These are phyloP conservation scores for Aspergillus hiratsukae DNA, from an alignment of 2,329 filamentous ascomycete species.

Conservation along the genomic window DNA sequence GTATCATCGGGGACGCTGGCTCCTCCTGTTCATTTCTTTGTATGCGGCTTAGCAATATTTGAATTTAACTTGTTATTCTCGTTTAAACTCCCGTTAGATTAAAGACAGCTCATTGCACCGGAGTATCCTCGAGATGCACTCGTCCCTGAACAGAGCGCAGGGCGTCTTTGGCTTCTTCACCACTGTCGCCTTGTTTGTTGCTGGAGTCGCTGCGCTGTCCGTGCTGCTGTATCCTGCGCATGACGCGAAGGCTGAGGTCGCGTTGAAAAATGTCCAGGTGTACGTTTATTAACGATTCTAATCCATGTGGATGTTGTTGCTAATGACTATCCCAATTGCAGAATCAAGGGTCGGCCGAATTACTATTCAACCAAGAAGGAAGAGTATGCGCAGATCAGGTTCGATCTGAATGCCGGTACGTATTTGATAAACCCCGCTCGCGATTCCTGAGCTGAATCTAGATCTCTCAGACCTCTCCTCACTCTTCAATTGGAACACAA, in stretches of 20 bases:
- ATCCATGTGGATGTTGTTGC: neutral
- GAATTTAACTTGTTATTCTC: neutral
- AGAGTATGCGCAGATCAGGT: conserved; percentile 92
- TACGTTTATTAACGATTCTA: conserved; percentile 42
- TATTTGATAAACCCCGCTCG: neutral
- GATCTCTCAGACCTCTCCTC: conserved; percentile 64
- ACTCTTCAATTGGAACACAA: conserved; percentile 99
- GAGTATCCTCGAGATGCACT: conserved; percentile 65
- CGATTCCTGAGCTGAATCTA: neutral
- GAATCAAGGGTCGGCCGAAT: conserved; percentile 85
- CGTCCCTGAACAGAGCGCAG: conserved; percentile 76
- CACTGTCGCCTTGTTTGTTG: conserved; percentile 80
- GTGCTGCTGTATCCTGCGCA: conserved; percentile 58
- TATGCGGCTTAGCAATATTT: neutral
- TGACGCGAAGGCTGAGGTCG: conserved; percentile 50
- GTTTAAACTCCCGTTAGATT: neutral
- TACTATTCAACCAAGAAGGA: conserved; percentile 92
- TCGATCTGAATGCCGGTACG: conserved; percentile 75
- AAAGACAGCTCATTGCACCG: neutral
- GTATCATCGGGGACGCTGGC: neutral
- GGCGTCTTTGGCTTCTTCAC: conserved; percentile 98
- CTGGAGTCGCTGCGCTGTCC: conserved; percentile 72
- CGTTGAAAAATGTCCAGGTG: conserved; percentile 71
- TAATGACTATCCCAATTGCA: conserved; percentile 32
- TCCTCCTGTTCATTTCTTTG: neutral